Evolutionary conservation across 2,329 filamentous ascomycete species (phyloP).

Genomic region (Colletotrichum viniferum): DNA sequence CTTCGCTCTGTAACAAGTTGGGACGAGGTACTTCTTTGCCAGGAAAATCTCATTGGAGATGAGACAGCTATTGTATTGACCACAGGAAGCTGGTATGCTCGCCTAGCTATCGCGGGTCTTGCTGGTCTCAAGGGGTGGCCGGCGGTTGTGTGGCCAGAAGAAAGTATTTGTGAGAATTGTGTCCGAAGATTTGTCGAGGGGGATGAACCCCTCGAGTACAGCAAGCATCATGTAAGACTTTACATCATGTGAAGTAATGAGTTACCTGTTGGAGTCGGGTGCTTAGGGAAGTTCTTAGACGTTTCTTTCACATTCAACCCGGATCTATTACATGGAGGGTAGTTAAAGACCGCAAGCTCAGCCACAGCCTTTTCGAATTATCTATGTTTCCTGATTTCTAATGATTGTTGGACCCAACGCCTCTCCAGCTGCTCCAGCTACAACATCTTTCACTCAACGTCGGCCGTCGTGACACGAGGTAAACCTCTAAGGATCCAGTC

Average conservation of each 20-base stretch:
- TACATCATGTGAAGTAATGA: background rate
- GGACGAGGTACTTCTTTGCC: background rate
- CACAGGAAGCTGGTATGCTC: background rate
- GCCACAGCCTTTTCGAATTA: background rate
- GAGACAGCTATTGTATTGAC: background rate
- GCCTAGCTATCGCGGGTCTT: background rate
- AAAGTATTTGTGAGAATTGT: rapidly evolving
- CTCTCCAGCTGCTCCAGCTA: background rate
- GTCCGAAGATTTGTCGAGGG: background rate
- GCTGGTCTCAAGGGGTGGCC: background rate
- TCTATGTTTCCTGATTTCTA: background rate
- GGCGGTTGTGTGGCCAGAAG: background rate
- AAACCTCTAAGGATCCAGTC: background rate
- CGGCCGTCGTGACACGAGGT: background rate
- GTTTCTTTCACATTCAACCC: background rate
- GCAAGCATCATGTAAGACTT: background rate
- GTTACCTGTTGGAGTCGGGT: background rate
- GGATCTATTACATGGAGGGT: background rate
- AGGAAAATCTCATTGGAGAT: background rate
- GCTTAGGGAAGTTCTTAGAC: rapidly evolving
- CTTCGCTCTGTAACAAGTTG: background rate
- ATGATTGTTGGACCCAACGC: background rate
- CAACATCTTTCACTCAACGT: background rate
- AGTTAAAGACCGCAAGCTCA: background rate
- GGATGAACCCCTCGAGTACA: background rate